Base-by-base conservation (phyloP, 106 monocot species). In the Hemerocallis citrina region DNA sequence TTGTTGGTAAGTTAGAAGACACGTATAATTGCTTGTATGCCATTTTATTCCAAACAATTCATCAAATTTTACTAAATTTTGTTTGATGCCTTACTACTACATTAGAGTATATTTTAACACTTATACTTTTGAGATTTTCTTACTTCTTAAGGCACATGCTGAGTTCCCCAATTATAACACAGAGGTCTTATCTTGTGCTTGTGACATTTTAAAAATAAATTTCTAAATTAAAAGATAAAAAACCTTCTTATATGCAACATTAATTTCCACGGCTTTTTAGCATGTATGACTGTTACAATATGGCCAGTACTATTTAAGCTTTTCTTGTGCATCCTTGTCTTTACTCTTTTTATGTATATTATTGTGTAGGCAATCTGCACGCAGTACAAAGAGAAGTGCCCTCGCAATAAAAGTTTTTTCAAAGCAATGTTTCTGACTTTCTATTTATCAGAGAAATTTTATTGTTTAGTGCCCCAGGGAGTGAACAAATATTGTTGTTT, bases 1-100 rank as follows among this genome's bases (percentile, higher is more conserved):
- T 93, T 54, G 81, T 89, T 60, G 93, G 93, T 88, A 57, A 72
- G 88, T 59, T 65, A 1, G 23, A 71, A 60, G 14, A 47, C n/a
- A n/a, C n/a, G n/a, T n/a, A n/a, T n/a, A n/a, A n/a, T n/a, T n/a
- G n/a, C n/a, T n/a, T n/a, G n/a, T n/a, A n/a, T 16, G 8, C 29
- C 15, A 6, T 30, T 52, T 52, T 16, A 16, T 52, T 48, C 22
- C 10, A 27, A n/a, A n/a, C n/a, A n/a, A n/a, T n/a, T n/a, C n/a
- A n/a, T n/a, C n/a, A n/a, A n/a, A n/a, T n/a, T n/a, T n/a, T n/a
- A n/a, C n/a, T n/a, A n/a, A n/a, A n/a, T n/a, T n/a, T n/a, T n/a
- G n/a, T n/a, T n/a, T n/a, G n/a, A n/a, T n/a, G n/a, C n/a, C n/a
- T n/a, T n/a, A n/a, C n/a, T n/a, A n/a, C n/a, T n/a, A n/a, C n/a